A percentile compares a stretch with the other conserved stretches of the same genome.
Evolutionary conservation across 2,329 filamentous ascomycete species (phyloP).

Genomic region (Trichoderma hamatum): DNA sequence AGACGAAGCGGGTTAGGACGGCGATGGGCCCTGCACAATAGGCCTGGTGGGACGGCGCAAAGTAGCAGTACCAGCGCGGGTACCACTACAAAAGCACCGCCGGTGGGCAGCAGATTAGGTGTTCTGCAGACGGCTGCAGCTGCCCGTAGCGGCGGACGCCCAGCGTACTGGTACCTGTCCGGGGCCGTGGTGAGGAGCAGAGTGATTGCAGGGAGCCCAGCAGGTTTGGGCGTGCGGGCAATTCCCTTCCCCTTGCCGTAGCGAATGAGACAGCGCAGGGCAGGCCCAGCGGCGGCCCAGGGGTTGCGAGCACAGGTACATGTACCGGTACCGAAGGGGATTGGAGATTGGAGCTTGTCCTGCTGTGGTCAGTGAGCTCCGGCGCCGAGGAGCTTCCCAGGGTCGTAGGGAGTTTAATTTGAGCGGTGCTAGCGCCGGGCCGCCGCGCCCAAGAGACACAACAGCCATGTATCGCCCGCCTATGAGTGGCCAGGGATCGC

Average conservation of each 20-base stretch:
- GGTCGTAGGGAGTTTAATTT: conserved; percentile 25
- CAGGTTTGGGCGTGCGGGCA: conserved; percentile 17
- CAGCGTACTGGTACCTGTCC: background rate
- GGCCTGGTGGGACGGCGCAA: conserved; percentile 14
- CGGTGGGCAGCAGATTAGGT: background rate
- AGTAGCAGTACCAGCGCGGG: background rate
- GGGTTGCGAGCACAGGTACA: background rate
- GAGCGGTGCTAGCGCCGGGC: conserved; percentile 24
- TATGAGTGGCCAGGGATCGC: background rate
- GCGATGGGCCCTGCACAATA: conserved; percentile 8
- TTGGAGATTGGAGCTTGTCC: background rate
- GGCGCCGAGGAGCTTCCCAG: conserved; percentile 8
- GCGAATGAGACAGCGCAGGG: conserved; percentile 31
- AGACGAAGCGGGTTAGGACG: conserved; percentile 21
- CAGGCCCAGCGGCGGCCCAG: background rate
- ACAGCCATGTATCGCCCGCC: background rate
- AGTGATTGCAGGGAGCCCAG: conserved; percentile 19
- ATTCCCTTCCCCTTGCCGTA: conserved; percentile 23
- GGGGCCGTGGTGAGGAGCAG: background rate
- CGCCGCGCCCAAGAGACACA: conserved; percentile 4
- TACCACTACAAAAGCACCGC: background rate
- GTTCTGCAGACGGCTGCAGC: background rate
- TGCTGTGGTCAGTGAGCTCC: conserved; percentile 11
- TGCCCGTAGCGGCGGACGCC: background rate
- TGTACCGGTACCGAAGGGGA: conserved; percentile 1